Evolutionary conservation across 2,329 filamentous ascomycete species (phyloP).

Genomic region (Diaporthe vexans): DNA sequence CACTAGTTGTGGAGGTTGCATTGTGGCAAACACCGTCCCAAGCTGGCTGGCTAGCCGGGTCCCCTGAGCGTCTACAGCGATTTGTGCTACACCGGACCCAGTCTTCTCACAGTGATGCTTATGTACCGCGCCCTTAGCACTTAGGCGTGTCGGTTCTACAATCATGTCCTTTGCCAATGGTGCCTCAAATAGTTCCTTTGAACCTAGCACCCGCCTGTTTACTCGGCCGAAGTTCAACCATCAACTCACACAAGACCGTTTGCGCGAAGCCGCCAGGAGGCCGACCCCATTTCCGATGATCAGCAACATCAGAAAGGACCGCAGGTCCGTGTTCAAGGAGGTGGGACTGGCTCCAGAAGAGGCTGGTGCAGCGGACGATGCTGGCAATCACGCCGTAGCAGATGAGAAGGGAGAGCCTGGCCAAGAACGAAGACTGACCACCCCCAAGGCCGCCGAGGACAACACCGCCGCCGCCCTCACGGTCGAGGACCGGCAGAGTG

Average conservation of each 20-base stretch:
- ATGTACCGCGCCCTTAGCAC: constrained; percentile 14
- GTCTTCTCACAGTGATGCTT: not conserved
- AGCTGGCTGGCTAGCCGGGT: constrained; percentile 2
- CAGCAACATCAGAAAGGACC: constrained; percentile 63
- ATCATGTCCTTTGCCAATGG: constrained; percentile 36
- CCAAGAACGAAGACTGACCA: constrained; percentile 46
- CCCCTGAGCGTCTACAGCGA: not conserved
- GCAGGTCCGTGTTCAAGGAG: constrained; percentile 67
- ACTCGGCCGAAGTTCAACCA: constrained; percentile 65
- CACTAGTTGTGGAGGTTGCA: constrained; percentile 13
- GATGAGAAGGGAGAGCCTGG: constrained; percentile 46
- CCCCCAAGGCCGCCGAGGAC: constrained; percentile 34
- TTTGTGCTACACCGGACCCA: not conserved
- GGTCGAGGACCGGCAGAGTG: constrained; percentile 32
- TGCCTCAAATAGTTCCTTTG: not conserved
- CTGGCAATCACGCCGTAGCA: constrained; percentile 47
- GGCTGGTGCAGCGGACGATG: constrained; percentile 44
- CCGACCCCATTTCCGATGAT: constrained; percentile 57
- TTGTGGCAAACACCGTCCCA: constrained; percentile 38
- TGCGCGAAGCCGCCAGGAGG: constrained; percentile 61
- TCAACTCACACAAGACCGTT: constrained; percentile 63
- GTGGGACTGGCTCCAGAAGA: constrained; percentile 59
- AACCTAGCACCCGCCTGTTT: not conserved
- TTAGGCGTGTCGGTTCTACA: not conserved
- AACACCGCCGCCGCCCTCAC: constrained; percentile 43